phyloP scores from a whole-genome alignment of 495 filamentous ascomycete species.

The Podospora fimiseda region DNA sequence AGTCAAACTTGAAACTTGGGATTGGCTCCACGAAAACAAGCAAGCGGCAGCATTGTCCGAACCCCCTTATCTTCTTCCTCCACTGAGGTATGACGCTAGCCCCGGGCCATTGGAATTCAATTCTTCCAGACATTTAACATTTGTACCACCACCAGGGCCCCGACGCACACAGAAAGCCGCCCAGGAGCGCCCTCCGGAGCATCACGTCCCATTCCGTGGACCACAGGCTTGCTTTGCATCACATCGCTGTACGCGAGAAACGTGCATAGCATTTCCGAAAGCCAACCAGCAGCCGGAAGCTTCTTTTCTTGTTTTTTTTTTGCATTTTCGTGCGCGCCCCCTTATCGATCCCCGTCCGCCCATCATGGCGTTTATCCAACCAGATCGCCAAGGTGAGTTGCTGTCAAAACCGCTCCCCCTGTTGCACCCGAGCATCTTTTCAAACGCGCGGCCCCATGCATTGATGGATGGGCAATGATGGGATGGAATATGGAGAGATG shows the following conservation, averaged over 20 bases:
- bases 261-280: constrained; percentile 7
- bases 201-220: neutral
- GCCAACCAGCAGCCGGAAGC: neutral
- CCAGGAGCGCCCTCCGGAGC: neutral
- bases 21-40: neutral
- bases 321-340: neutral
- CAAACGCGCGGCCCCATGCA: constrained; percentile 2
- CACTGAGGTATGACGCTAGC: constrained; percentile 23
- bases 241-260: no score
- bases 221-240: no score
- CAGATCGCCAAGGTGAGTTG: constrained; percentile 29
- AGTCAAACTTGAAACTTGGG: neutral
- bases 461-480: neutral
- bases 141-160: neutral
- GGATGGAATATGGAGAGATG: constrained; percentile 8
- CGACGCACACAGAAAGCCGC: constrained; percentile 1
- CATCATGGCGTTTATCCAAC: constrained; percentile 28
- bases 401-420: neutral
- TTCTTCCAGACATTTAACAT: constrained; percentile 23
- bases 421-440: constrained; percentile 1
- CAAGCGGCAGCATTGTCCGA: neutral
- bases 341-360: constrained; percentile 2
- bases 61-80: neutral
- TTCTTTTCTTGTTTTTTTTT: neutral
- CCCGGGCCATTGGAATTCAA: constrained; percentile 20